Base-by-base conservation (phyloP, 2,329 filamentous ascomycete genomes). In the Fusarium nodosum region DNA sequence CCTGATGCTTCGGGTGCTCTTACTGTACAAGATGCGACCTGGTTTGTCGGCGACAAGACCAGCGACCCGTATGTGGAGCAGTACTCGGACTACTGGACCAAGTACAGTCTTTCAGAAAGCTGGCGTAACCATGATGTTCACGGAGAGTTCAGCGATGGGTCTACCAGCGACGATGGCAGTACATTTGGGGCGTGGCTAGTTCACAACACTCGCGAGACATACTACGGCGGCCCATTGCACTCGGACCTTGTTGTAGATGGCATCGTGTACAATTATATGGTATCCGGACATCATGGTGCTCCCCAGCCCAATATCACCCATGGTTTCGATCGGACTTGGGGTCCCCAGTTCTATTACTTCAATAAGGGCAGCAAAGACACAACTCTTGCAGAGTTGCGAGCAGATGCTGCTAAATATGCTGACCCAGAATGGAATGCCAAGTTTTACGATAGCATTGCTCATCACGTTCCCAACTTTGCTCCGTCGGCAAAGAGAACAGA, bases 301-400 rank as follows among this genome's bases (percentile, higher is more conserved):
- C 84, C 85, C 5, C 86, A 85, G 28, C 87, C 88, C 11, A 88
- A 90, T 64, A 89, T 90, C 71, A 88, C 86, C 0, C 76, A 88
- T 68, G 88, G 88, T 0, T 90, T 90, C 64, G 88, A 90, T 66
- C 82, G 88, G 1, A 90, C 87, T 0, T 90, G 89, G 72, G 88
- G 88, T 0, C 88, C 88, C 46, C 85, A 87, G 71, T 89, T 84
- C 67, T 90, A 85, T 68, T 82, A 88, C 71, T 90, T 90, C 79
- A 90, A 89, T 76, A 73, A 64, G 3, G 74, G 71, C 12, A 28
- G 47, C 1, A 47, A 54, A 5, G 60, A 56, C 2, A n/a, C 68
- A 0, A 41, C 44, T 0, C 2, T 72, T 1, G 47, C 50, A 1
- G 69, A 72, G 1, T 18, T 72, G 5, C 20, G 69, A 20, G 59